Conservation (phyloP, 192 early-diverging fungal species). For the Mortierella alpina region DNA sequence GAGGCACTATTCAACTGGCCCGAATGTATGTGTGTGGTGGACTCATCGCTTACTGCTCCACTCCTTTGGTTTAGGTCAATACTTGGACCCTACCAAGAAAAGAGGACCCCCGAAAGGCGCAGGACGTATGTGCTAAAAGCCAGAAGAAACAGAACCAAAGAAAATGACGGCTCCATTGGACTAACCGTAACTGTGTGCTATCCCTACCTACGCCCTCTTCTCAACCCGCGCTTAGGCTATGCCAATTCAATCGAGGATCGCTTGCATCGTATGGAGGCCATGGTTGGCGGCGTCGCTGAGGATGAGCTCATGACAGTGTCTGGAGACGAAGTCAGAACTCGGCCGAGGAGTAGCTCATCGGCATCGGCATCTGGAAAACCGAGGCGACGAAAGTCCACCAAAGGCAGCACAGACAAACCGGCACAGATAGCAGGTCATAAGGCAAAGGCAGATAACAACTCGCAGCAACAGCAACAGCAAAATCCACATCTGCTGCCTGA, state of each 20-base stretch:
- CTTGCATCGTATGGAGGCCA: constrained; percentile 74
- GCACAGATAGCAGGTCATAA: neutral
- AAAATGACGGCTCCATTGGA: neutral
- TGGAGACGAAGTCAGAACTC: constrained; percentile 1
- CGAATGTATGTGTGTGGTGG: too few relatives aligned
- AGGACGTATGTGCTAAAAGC: constrained; percentile 31
- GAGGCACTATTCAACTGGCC: too few relatives aligned
- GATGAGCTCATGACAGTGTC: constrained; percentile 15
- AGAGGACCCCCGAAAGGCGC: constrained; percentile 52
- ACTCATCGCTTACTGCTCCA: too few relatives aligned
- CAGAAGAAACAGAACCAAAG: neutral
- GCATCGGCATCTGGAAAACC: constrained; percentile 2
- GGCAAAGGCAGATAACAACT: neutral
- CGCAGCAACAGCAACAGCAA: constrained; percentile 17
- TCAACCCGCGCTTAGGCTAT: constrained; percentile 76
- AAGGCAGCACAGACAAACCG: constrained; percentile 1
- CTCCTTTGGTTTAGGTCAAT: constrained; percentile 15
- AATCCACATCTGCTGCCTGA: constrained; percentile 13
- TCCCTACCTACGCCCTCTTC: neutral
- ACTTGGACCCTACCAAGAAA: constrained; percentile 51
- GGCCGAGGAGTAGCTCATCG: constrained; percentile 7
- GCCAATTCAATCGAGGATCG: constrained; percentile 81
- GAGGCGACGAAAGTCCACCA: constrained; percentile 35
- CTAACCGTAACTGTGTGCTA: neutral
- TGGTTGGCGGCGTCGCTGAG: constrained; percentile 62